Conservation (phyloP, 805 yeast genomes). For the Cyberlindnera meyerae region DNA sequence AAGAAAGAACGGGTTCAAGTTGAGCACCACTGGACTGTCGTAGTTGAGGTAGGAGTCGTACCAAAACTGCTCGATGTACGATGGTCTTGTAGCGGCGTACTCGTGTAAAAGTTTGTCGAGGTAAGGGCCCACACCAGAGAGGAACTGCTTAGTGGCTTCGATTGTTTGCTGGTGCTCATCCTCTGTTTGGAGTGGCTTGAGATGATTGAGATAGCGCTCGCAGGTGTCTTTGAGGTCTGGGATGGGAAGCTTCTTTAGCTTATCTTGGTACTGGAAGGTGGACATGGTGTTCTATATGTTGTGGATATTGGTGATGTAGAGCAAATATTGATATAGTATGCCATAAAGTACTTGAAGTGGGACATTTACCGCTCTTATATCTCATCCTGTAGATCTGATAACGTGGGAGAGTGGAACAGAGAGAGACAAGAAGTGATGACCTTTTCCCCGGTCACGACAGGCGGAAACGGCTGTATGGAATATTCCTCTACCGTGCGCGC, state of each 20-base stretch:
- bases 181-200: slow-evolving; percentile 79
- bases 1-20: slow-evolving; percentile 84
- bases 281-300: slow-evolving; percentile 11
- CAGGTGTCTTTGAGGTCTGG: slow-evolving; percentile 72
- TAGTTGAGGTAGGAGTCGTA: slow-evolving; percentile 82
- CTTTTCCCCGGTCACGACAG: too few relatives aligned
- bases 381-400: too few relatives aligned
- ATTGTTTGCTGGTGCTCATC: slow-evolving; percentile 60
- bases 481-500: background rate
- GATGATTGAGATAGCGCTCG: slow-evolving; percentile 54
- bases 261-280: slow-evolving; percentile 58
- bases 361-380: too few relatives aligned
- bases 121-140: slow-evolving; percentile 49
- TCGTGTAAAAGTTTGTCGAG: slow-evolving; percentile 60
- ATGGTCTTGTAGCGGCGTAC: slow-evolving; percentile 59
- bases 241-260: slow-evolving; percentile 67
- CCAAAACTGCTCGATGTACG: slow-evolving; percentile 94
- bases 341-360: too few relatives aligned
- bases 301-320: too few relatives aligned
- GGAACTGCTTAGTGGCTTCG: slow-evolving; percentile 51
- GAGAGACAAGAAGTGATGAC: too few relatives aligned
- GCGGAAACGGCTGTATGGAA: slow-evolving; percentile 3
- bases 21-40: slow-evolving; percentile 88
- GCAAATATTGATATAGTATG: too few relatives aligned
- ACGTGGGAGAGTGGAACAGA: too few relatives aligned